Evolutionary conservation across 2,329 filamentous ascomycete genomes (phyloP).

Genomic region (Pseudogymnoascus sp.): DNA sequence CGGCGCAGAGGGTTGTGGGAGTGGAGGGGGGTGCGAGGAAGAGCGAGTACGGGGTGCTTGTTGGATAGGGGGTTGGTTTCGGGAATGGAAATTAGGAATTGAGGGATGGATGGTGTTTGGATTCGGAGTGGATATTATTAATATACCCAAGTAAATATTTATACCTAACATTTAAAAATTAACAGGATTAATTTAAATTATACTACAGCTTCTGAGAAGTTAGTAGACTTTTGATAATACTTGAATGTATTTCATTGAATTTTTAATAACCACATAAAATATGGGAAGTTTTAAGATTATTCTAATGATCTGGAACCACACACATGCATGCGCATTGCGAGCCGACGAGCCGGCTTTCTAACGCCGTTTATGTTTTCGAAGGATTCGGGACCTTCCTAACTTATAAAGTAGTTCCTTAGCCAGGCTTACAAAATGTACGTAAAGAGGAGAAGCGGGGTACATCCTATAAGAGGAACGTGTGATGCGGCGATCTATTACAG

Average conservation of each 20-base stretch:
- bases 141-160: neutral
- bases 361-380: neutral
- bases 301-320: neutral
- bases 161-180: neutral
- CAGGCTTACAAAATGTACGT: neutral
- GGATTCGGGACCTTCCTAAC: neutral
- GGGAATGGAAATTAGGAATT: neutral
- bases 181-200: conserved; percentile 3
- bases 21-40: neutral
- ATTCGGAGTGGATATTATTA: neutral
- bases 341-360: neutral
- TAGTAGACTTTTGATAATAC: neutral
- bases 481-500: neutral
- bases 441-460: neutral
- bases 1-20: neutral
- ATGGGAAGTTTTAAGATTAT: neutral
- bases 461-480: neutral
- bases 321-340: neutral
- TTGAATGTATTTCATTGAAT: neutral
- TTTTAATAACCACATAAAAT: neutral
- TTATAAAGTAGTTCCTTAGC: neutral
- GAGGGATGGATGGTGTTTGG: neutral
- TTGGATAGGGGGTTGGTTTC: neutral
- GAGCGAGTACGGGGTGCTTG: neutral
- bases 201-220: neutral